Conservation (phyloP, 768 basidiomycete species). For the Grammothele lineata region DNA sequence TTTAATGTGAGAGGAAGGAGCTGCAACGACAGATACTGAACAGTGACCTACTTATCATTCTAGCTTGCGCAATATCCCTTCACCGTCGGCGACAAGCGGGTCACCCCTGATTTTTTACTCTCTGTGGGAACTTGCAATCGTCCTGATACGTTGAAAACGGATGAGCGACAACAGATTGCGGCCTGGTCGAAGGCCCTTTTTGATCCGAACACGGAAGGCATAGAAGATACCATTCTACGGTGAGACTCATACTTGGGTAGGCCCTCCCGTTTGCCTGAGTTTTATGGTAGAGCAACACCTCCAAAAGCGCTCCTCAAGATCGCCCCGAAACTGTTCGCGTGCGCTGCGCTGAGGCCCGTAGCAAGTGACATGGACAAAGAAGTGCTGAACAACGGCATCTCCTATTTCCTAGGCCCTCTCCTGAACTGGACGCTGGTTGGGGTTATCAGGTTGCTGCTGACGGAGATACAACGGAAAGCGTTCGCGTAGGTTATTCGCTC, state of each 20-base stretch:
- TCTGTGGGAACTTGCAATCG: slow-evolving; percentile 46
- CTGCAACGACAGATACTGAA: too few relatives aligned
- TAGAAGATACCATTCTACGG: slow-evolving; percentile 69
- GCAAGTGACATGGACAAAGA: slow-evolving; percentile 74
- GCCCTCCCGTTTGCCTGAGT: neutral
- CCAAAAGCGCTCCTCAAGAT: slow-evolving; percentile 65
- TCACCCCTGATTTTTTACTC: slow-evolving; percentile 50
- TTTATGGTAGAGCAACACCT: slow-evolving; percentile 53
- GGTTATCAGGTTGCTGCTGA: slow-evolving; percentile 58
- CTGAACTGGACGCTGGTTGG: slow-evolving; percentile 80
- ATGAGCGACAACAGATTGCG: slow-evolving; percentile 19
- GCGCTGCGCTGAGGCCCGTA: too few relatives aligned
- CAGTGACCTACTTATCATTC: neutral
- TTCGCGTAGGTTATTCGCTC: slow-evolving; percentile 21
- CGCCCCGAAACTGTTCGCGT: slow-evolving; percentile 60
- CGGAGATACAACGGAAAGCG: slow-evolving; percentile 56
- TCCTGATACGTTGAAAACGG: slow-evolving; percentile 36
- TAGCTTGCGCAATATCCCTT: slow-evolving; percentile 51
- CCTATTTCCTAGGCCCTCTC: slow-evolving; percentile 70
- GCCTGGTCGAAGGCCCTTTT: slow-evolving; percentile 79
- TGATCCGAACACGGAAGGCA: slow-evolving; percentile 72
- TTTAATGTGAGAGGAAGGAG: too few relatives aligned
- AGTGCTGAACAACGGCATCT: slow-evolving; percentile 66
- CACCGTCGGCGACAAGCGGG: slow-evolving; percentile 39
- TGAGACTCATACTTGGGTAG: slow-evolving; percentile 5